Percentiles rank a stretch among this genome's conserved stretches.
phyloP scores from a whole-genome alignment of 2,329 filamentous ascomycete species.

The Aspergillus fijiensis region DNA sequence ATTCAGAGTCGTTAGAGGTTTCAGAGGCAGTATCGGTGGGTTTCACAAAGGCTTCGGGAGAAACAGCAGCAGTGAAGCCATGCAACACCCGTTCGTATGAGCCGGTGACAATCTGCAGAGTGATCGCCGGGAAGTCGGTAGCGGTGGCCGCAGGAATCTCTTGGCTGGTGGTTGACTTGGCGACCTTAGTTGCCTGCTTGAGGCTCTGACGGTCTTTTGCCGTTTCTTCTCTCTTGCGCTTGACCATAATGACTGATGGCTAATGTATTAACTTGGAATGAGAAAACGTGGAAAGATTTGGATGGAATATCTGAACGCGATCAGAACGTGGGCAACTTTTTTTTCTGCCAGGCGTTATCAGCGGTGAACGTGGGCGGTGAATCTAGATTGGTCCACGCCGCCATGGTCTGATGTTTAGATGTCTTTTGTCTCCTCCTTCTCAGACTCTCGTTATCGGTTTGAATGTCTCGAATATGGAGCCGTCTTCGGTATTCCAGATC shows the following conservation, averaged over 20 bases:
- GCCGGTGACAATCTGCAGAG: constrained; percentile 86
- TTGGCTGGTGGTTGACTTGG: constrained; percentile 31
- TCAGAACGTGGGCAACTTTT: constrained; percentile 23
- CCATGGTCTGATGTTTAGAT: too few species aligned
- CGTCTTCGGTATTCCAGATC: too few species aligned
- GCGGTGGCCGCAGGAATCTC: constrained; percentile 19
- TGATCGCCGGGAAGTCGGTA: constrained; percentile 43
- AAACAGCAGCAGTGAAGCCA: constrained; percentile 77
- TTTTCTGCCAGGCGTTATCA: constrained; percentile 26
- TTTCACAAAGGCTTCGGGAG: constrained; percentile 31
- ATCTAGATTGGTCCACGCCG: background rate
- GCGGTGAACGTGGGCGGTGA: constrained; percentile 13
- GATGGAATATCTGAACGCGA: background rate
- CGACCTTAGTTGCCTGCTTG: constrained; percentile 32
- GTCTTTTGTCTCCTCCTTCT: too few species aligned
- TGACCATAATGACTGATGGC: constrained; percentile 36
- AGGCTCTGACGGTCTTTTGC: constrained; percentile 26
- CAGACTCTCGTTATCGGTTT: too few species aligned
- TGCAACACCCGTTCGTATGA: constrained; percentile 94
- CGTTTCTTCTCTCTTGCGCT: constrained; percentile 45
- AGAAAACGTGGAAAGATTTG: background rate
- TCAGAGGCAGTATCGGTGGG: constrained; percentile 22
- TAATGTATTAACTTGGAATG: background rate
- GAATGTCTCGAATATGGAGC: too few species aligned
- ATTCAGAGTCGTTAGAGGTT: constrained; percentile 30